These are phyloP conservation scores for Euphrasia confusa DNA, from an alignment of 257 asterid species.

Conservation along the genomic window DNA sequence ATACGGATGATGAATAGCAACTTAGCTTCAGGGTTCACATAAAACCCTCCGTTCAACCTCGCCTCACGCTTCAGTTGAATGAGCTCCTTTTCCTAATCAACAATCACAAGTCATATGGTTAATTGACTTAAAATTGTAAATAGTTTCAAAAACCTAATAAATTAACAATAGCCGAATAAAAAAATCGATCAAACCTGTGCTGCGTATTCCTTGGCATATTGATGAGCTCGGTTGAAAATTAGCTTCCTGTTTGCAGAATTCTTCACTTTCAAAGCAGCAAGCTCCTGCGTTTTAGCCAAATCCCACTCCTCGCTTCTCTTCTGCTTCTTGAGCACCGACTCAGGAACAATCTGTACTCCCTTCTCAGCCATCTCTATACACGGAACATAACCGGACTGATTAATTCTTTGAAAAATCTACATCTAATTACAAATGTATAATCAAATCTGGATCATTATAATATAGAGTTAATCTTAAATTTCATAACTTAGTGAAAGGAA, in stretches of 20 bases:
- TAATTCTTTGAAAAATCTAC: neutral
- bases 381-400: neutral
- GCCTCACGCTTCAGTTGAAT: conserved; percentile 58
- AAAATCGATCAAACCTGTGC: conserved; percentile 25
- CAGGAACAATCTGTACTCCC: conserved; percentile 36
- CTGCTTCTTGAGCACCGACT: conserved; percentile 51
- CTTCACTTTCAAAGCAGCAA: conserved; percentile 36
- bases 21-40: conserved; percentile 51
- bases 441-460: too few species aligned
- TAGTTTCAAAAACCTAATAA: neutral
- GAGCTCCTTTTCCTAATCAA: conserved; percentile 42
- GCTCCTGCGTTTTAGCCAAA: conserved; percentile 43
- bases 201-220: conserved; percentile 40
- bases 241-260: conserved; percentile 38
- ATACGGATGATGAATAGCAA: conserved; percentile 47
- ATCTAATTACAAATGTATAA: too few species aligned
- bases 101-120: neutral
- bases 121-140: neutral
- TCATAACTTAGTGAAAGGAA: too few species aligned
- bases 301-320: conserved; percentile 53
- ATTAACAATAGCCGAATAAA: too few species aligned
- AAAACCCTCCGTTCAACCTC: conserved; percentile 53
- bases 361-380: conserved; percentile 37
- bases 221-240: conserved; percentile 41
- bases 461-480: too few species aligned